Percentiles rank a stretch among this genome's conserved stretches.
phyloP scores from a whole-genome alignment of 2,329 filamentous ascomycete species.

The Ophiostoma triangulosporum region DNA sequence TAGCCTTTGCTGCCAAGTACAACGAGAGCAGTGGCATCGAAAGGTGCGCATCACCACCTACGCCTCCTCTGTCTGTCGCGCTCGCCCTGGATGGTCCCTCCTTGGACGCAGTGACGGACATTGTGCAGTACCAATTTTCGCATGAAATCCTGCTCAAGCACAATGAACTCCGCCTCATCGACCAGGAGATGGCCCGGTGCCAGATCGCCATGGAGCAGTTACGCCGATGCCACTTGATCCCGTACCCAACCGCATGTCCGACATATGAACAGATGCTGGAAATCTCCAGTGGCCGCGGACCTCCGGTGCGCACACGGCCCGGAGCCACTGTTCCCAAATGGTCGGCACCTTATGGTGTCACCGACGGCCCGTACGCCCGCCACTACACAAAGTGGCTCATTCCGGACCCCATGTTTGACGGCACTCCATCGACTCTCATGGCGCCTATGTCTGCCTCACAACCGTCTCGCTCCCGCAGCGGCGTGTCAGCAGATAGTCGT shows the following conservation, averaged over 20 bases:
- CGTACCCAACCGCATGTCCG: conserved; percentile 62
- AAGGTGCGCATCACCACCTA: conserved; percentile 9
- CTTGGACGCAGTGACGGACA: conserved; percentile 48
- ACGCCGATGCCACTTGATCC: conserved; percentile 80
- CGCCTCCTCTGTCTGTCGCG: conserved; percentile 10
- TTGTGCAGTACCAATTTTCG: conserved; percentile 75
- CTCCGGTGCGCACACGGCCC: conserved; percentile 47
- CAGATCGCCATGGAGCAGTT: conserved; percentile 88
- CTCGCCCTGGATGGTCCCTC: conserved; percentile 15
- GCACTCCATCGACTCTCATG: conserved; percentile 26
- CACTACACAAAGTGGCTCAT: conserved; percentile 96
- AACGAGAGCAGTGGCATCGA: not conserved
- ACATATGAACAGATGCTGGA: conserved; percentile 54
- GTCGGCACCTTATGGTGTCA: conserved; percentile 80
- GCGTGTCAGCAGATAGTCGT: conserved; percentile 52
- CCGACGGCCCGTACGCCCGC: conserved; percentile 81
- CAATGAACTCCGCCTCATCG: conserved; percentile 82
- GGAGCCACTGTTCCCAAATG: conserved; percentile 58
- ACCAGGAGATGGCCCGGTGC: conserved; percentile 92
- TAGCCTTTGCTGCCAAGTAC: conserved; percentile 7
- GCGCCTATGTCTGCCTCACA: conserved; percentile 24
- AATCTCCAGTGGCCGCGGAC: conserved; percentile 61
- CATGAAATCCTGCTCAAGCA: conserved; percentile 90
- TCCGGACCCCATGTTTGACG: conserved; percentile 76
- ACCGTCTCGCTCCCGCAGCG: conserved; percentile 26